Evolutionary conservation across 768 basidiomycete species (phyloP).

Genomic region (Serendipita sp.): DNA sequence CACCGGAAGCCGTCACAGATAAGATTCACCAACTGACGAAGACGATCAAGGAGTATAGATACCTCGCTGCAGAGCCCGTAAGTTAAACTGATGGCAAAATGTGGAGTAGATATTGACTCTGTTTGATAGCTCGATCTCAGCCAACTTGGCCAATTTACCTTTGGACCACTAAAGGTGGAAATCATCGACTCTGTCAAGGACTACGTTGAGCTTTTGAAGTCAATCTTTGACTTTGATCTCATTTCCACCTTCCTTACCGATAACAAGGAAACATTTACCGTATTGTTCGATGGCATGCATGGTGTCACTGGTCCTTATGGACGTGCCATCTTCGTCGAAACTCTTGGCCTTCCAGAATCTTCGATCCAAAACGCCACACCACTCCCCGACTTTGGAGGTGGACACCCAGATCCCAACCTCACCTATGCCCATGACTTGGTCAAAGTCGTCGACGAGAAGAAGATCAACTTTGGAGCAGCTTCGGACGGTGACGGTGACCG

Average conservation of each 20-base stretch:
- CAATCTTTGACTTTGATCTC: constrained; percentile 86
- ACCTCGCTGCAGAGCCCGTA: constrained; percentile 61
- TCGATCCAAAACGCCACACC: constrained; percentile 86
- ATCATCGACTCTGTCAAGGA: constrained; percentile 91
- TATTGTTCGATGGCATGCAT: constrained; percentile 90
- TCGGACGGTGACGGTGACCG: constrained; percentile 95
- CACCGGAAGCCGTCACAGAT: constrained; percentile 92
- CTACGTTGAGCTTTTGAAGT: constrained; percentile 68
- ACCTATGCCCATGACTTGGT: constrained; percentile 94
- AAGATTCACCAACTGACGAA: constrained; percentile 87
- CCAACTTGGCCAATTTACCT: constrained; percentile 59
- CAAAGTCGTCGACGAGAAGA: constrained; percentile 70
- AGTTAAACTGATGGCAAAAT: constrained; percentile 17
- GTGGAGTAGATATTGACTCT: neutral
- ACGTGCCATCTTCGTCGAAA: constrained; percentile 64
- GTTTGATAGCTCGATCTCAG: constrained; percentile 57
- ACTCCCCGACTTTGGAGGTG: constrained; percentile 90
- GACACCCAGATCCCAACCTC: constrained; percentile 96
- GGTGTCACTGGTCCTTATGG: constrained; percentile 98
- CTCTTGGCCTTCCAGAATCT: constrained; percentile 61
- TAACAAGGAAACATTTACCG: constrained; percentile 45
- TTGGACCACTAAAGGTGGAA: constrained; percentile 70
- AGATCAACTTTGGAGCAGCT: constrained; percentile 88
- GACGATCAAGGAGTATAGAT: constrained; percentile 70
- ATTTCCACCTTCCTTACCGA: constrained; percentile 76